Evolutionary conservation across 2,329 filamentous ascomycete species (phyloP), one percentile per base, ranked within the genome.

Genomic region (Venturia nashicola): DNA sequence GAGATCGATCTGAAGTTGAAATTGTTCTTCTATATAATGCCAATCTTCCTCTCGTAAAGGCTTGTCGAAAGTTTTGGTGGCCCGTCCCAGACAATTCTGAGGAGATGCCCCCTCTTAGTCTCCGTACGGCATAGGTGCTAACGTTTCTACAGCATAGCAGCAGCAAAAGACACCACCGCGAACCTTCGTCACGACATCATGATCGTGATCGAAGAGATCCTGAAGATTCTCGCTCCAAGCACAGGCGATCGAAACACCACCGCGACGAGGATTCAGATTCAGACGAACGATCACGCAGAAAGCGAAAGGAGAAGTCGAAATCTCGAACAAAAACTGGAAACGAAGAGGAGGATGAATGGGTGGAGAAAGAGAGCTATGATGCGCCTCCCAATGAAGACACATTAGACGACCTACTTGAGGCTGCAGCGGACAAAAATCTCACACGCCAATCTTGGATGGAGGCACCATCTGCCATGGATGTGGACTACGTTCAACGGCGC

Each of bases 401-500:
- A 6, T 67, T 79, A n/a, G 78, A 79, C 63, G 70, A 75, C 42
- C 72, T 75, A 65, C 71, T 77, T 16, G 72, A 76, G 63, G 71
- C 75, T 63, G 68, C 73, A 23, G 70, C 71, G 20, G 67, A 69
- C 66, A 68, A 62, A 40, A 40, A 57, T 46, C 27, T 86, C 40
- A 82, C 86, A 68, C 85, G 95, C 67, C 94, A 97, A 74, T 84
- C 88, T 0, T 99, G 95, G 92, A 99, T 99, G 94, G 87, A 91
- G 65, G 88, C 88, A 0, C 91, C 93, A 0, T 90, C 89, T 0
- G 85, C 87, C 0, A 76, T 96, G 43, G 87, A 92, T 62, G 80
- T 97, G 65, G 92, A 97, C 71, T 96, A 96, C 72, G 82, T 91
- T 61, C 83, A 89, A 71, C 80, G 83, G 66, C 78, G 82, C 66